Evolutionary conservation across 225 moss, liverwort and hornwort genomes (phyloP), one percentile per base, ranked within the genome.

Genomic region (Ulota crispa): DNA sequence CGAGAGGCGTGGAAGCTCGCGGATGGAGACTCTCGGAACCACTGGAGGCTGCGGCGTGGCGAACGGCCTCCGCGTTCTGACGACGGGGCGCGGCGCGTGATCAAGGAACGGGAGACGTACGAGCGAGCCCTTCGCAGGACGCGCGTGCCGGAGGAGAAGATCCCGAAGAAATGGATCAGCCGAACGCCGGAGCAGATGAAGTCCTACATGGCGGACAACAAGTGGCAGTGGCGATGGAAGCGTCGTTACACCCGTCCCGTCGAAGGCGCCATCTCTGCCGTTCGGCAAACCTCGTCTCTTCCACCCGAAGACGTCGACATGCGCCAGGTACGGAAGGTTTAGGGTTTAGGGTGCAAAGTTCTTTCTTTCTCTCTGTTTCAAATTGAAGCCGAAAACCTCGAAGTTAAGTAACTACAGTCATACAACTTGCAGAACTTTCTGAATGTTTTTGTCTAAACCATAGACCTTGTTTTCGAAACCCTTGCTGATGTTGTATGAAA

Each of bases 181-280:
- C 88, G 96, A 76, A 92, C 91, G 36, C 99, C 99, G 53, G 84
- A 89, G 56, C 89, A 99, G 91, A 99, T 99, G 99, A 88, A 90
- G 84, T 70, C 83, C 23, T 99, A 89, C 83, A 26, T 94, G 64
- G 85, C 94, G 1, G 96, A 99, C 87, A 92, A 83, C 71, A 91
- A 95, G 68, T 99, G 99, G 99, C 99, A 99, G 74, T 86, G 89
- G 82, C 92, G 99, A 21, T 96, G 96, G 94, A 88, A 90, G 82
- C 88, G 89, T 27, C 82, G 89, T 6, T 87, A 85, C 43, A 30
- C 56, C 8, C 85, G 88, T 64, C 66, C 64, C 74, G 89, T 88
- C 47, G 90, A 94, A 62, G 79, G 71, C 55, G 92, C 89, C 67
- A 86, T 92, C 43, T 55, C 85, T 62, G 81, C 86, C 30, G 83